A percentile compares a stretch with the other conserved stretches of the same genome.
phyloP scores from a whole-genome alignment of 208 protist species.

The Trypanosomatidae sp. region DNA sequence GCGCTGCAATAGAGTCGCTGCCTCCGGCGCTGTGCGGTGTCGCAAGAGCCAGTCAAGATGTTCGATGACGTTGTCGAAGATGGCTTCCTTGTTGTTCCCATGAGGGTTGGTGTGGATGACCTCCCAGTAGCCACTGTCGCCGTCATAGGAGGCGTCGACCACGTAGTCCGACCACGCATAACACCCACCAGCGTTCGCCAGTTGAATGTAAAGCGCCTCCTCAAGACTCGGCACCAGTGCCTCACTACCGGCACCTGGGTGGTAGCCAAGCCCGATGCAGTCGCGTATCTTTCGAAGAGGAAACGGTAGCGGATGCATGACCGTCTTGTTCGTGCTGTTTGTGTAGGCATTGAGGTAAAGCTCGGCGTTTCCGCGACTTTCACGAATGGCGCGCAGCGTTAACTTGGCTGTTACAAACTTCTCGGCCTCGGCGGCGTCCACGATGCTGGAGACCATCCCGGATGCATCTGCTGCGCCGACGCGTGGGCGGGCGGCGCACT shows the following conservation, averaged over 20 bases:
- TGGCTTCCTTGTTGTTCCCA: slow-evolving; percentile 59
- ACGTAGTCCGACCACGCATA: slow-evolving; percentile 85
- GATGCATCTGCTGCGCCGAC: not conserved
- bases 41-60: slow-evolving; percentile 63
- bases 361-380: slow-evolving; percentile 23
- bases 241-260: not conserved
- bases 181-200: slow-evolving; percentile 78
- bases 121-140: slow-evolving; percentile 55
- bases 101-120: slow-evolving; percentile 49
- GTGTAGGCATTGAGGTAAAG: slow-evolving; percentile 51
- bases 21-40: slow-evolving; percentile 8
- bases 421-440: slow-evolving; percentile 18
- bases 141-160: slow-evolving; percentile 67
- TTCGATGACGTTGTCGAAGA: slow-evolving; percentile 58
- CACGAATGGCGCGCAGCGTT: slow-evolving; percentile 48
- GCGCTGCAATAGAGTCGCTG: slow-evolving; percentile 14
- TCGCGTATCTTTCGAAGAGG: slow-evolving; percentile 62
- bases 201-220: slow-evolving; percentile 58
- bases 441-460: not conserved
- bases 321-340: slow-evolving; percentile 40
- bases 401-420: slow-evolving; percentile 40
- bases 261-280: slow-evolving; percentile 51
- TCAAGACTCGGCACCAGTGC: slow-evolving; percentile 27
- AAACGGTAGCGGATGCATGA: slow-evolving; percentile 53
- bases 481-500: slow-evolving; percentile 7